Evolutionary conservation across 2,329 filamentous ascomycete species (phyloP).

Genomic region (Ophiostoma angusticollis): DNA sequence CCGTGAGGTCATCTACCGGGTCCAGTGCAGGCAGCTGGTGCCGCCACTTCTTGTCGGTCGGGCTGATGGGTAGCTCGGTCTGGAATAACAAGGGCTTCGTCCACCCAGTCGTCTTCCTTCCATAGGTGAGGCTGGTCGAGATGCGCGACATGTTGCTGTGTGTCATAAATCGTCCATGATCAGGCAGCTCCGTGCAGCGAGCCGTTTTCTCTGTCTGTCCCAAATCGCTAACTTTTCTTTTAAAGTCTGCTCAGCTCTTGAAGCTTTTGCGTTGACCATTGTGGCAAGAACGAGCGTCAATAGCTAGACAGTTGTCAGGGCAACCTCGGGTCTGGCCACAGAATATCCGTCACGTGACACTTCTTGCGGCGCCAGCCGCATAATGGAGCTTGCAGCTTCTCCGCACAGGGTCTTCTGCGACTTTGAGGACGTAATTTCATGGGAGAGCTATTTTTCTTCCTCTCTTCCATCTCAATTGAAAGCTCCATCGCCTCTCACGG

Average conservation of each 20-base stretch:
- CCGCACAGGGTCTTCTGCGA: neutral
- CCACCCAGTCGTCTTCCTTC: conserved; percentile 32
- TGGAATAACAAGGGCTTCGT: conserved; percentile 36
- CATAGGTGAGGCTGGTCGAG: conserved; percentile 34
- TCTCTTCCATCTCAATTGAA: conserved; percentile 1
- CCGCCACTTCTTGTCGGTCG: conserved; percentile 23
- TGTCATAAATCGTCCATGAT: conserved; percentile 7
- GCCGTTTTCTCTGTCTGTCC: too few species aligned
- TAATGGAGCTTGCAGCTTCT: neutral
- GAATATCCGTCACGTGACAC: too few species aligned
- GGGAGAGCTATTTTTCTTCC: neutral
- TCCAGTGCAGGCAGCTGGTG: conserved; percentile 12
- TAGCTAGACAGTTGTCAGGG: too few species aligned
- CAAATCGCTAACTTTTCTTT: too few species aligned
- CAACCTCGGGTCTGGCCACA: too few species aligned
- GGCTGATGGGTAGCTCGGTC: conserved; percentile 38
- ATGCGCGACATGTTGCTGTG: conserved; percentile 31
- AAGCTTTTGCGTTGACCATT: too few species aligned
- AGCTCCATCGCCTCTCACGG: conserved; percentile 5
- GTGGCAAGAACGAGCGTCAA: too few species aligned
- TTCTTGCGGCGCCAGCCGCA: too few species aligned
- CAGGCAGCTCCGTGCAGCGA: neutral
- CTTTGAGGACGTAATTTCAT: too few species aligned
- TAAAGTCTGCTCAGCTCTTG: too few species aligned
- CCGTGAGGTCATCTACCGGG: conserved; percentile 14